Evolutionary conservation across 1,284 basidiomycete genomes (phyloP).

Genomic region (Sanghuangporus weigelae): DNA sequence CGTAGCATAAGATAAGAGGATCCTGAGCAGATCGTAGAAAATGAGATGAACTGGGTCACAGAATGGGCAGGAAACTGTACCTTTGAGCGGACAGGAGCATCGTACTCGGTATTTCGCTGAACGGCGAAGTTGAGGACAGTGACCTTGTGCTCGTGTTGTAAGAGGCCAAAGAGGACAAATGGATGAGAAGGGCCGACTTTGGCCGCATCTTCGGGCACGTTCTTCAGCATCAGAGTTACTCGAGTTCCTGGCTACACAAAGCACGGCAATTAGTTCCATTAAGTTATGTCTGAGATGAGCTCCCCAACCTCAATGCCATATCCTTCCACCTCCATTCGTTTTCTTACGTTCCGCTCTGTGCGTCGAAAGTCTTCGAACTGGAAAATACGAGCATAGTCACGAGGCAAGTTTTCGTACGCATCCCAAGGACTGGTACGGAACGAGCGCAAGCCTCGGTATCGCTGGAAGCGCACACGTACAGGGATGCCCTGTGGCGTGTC

Average conservation of each 20-base stretch:
- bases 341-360: conserved; percentile 74
- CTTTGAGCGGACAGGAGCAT: conserved; percentile 86
- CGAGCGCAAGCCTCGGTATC: conserved; percentile 88
- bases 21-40: conserved; percentile 49
- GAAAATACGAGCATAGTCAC: conserved; percentile 94
- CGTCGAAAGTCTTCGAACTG: conserved; percentile 94
- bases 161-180: conserved; percentile 76
- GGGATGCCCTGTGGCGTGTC: conserved; percentile 91
- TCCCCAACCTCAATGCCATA: conserved; percentile 58
- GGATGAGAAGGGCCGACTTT: conserved; percentile 37
- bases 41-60: not conserved
- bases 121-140: conserved; percentile 91
- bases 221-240: conserved; percentile 69
- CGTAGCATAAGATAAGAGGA: conserved; percentile 83
- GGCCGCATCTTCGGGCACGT: conserved; percentile 58
- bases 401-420: conserved; percentile 92
- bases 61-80: conserved; percentile 32
- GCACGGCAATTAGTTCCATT: conserved; percentile 9
- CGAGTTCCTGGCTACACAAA: conserved; percentile 70
- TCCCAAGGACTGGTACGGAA: conserved; percentile 98
- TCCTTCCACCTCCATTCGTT: conserved; percentile 55
- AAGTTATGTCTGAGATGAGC: not conserved
- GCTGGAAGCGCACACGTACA: conserved; percentile 84
- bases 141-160: conserved; percentile 96
- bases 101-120: conserved; percentile 94